A percentile compares a stretch with the other conserved stretches of the same genome.
Conservation (phyloP, 345 rosid genomes). For the Brassica incana region DNA sequence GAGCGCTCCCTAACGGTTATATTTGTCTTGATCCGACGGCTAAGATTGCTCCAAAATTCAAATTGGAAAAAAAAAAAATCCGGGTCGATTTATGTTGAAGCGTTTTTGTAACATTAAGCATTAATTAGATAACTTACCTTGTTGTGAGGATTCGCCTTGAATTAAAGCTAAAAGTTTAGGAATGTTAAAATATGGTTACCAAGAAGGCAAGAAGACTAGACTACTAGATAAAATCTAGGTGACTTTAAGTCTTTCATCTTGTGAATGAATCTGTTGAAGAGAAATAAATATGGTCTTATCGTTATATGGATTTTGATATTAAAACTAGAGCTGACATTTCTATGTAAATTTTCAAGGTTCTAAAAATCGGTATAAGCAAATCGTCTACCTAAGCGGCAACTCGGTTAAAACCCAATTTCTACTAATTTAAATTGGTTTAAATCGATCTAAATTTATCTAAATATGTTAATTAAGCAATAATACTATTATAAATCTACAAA, state of each 20-base stretch:
- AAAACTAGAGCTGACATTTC: background rate
- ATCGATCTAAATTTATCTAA: too few species aligned
- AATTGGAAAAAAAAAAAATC: slow-evolving; percentile 1
- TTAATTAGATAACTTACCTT: background rate
- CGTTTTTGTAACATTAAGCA: background rate
- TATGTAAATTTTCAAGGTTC: too few species aligned
- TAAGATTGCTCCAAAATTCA: slow-evolving; percentile 22
- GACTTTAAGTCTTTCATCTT: background rate
- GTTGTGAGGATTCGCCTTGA: slow-evolving; percentile 3
- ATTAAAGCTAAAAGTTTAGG: background rate
- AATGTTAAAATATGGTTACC: background rate
- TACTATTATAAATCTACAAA: too few species aligned
- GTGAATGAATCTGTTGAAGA: background rate
- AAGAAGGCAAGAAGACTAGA: background rate
- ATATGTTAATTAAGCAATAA: too few species aligned
- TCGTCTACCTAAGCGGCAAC: too few species aligned
- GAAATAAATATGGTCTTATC: background rate
- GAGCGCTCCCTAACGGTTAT: slow-evolving; percentile 34
- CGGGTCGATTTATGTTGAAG: background rate
- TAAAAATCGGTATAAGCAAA: too few species aligned
- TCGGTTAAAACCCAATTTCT: too few species aligned
- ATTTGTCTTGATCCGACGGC: slow-evolving; percentile 45
- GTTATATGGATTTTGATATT: background rate
- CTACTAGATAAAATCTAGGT: background rate
- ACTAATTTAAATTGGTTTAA: too few species aligned